A percentile compares a stretch with the other conserved stretches of the same genome.
Evolutionary conservation across 345 rosid genomes (phyloP).

Genomic region (Eucalyptus tenuipes): DNA sequence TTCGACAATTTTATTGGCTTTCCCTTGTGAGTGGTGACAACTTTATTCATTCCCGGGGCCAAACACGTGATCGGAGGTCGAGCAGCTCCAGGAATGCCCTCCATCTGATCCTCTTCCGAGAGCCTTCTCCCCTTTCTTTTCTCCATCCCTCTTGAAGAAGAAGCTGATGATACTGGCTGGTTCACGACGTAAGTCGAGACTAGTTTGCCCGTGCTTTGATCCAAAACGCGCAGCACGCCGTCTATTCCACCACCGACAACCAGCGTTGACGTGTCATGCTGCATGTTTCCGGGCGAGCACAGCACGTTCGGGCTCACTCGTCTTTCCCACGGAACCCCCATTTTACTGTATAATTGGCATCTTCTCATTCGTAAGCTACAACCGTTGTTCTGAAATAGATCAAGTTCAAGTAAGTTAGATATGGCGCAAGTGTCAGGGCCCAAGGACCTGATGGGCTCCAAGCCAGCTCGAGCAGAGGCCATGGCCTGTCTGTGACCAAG

Average conservation of each 20-base stretch:
- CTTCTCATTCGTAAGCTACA: neutral
- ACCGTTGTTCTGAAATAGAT: neutral
- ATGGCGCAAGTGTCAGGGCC: neutral
- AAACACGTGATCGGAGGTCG: constrained; percentile 70
- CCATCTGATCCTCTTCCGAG: constrained; percentile 12
- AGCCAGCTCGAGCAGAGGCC: neutral
- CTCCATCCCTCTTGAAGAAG: constrained; percentile 9
- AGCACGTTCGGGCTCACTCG: constrained; percentile 67
- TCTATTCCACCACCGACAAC: constrained; percentile 72
- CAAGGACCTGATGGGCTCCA: neutral
- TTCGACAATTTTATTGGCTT: constrained; percentile 55
- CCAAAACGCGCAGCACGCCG: constrained; percentile 56
- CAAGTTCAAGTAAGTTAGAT: neutral
- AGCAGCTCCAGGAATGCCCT: constrained; percentile 30
- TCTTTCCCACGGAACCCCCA: constrained; percentile 55
- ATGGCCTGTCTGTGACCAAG: neutral
- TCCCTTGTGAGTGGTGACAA: constrained; percentile 56
- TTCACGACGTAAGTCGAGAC: constrained; percentile 43
- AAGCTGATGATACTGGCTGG: neutral
- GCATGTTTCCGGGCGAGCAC: constrained; percentile 48
- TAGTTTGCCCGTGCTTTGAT: constrained; percentile 57
- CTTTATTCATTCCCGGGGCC: constrained; percentile 76
- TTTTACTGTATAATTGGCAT: constrained; percentile 27
- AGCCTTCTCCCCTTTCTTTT: constrained; percentile 40
- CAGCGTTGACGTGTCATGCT: constrained; percentile 34